phyloP scores from a whole-genome alignment of 352 stramenopile species.

The Phytopythium sindhum region DNA sequence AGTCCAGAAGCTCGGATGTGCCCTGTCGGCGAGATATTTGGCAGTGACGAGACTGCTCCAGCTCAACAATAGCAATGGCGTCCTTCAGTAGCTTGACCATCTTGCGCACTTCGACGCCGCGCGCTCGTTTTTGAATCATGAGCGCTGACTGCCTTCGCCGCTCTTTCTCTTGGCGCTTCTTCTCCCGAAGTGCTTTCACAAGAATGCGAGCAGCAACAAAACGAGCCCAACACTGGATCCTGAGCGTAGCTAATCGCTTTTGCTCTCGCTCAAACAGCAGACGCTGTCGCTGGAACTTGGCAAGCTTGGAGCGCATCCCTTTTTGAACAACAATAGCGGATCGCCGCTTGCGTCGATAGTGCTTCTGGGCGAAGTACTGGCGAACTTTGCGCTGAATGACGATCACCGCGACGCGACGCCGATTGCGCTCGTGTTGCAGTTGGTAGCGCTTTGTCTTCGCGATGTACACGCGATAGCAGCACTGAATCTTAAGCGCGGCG shows the following conservation, averaged over 20 bases:
- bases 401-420: conserved; percentile 18
- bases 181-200: conserved; percentile 20
- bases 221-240: conserved; percentile 38
- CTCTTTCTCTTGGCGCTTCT: conserved; percentile 21
- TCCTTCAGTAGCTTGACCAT: conserved; percentile 33
- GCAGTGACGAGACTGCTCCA: conserved; percentile 46
- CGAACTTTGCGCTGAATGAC: conserved; percentile 39
- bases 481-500: conserved; percentile 38
- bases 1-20: conserved; percentile 43
- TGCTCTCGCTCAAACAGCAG: conserved; percentile 7
- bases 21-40: conserved; percentile 15
- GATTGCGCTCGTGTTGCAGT: conserved; percentile 18
- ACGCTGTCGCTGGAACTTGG: conserved; percentile 21
- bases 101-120: conserved; percentile 40
- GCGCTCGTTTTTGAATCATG: conserved; percentile 54
- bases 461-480: conserved; percentile 23
- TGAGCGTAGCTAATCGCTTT: conserved; percentile 10
- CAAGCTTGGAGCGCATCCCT: conserved; percentile 33
- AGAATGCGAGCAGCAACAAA: conserved; percentile 18
- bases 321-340: conserved; percentile 42
- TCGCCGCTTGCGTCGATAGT: conserved; percentile 14
- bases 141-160: conserved; percentile 36
- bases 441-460: conserved; percentile 11
- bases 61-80: conserved; percentile 35
- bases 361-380: conserved; percentile 14